Evolutionary conservation across 2,329 filamentous ascomycete species (phyloP).

Genomic region (Leptographium radiaticola): DNA sequence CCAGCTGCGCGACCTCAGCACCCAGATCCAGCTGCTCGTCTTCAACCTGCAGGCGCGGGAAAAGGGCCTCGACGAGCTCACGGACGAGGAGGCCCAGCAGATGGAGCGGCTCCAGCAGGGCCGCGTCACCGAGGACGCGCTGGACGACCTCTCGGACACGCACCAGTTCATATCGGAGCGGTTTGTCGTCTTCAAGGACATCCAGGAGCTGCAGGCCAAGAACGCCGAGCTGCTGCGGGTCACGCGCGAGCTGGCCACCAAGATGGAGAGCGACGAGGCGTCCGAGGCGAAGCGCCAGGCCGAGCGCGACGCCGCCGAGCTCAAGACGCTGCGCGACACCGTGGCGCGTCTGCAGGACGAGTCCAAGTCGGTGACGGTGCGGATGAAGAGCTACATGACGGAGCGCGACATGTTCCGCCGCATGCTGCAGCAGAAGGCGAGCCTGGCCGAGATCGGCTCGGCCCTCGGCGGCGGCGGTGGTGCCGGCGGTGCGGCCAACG

Average conservation of each 20-base stretch:
- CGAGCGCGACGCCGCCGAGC: slow-evolving; percentile 53
- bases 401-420: slow-evolving; percentile 97
- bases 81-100: slow-evolving; percentile 57
- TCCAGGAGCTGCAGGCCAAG: slow-evolving; percentile 74
- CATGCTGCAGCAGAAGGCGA: slow-evolving; percentile 63
- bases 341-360: slow-evolving; percentile 56
- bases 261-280: slow-evolving; percentile 86
- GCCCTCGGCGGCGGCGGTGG: slow-evolving; percentile 48
- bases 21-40: slow-evolving; percentile 80
- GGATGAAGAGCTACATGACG: slow-evolving; percentile 85
- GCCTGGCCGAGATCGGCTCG: slow-evolving; percentile 49
- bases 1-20: slow-evolving; percentile 78
- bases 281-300: slow-evolving; percentile 50
- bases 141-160: slow-evolving; percentile 69
- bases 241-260: slow-evolving; percentile 70
- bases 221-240: slow-evolving; percentile 75
- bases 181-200: slow-evolving; percentile 78
- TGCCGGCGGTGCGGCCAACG: slow-evolving; percentile 27
- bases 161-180: slow-evolving; percentile 82
- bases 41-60: slow-evolving; percentile 76
- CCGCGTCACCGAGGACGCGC: slow-evolving; percentile 55
- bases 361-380: slow-evolving; percentile 65
- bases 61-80: slow-evolving; percentile 60
- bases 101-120: slow-evolving; percentile 68
- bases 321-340: slow-evolving; percentile 39